Percentiles rank a stretch among this genome's conserved stretches.
Conservation (phyloP, 257 asterid species). For the Pogostemon cablin region DNA sequence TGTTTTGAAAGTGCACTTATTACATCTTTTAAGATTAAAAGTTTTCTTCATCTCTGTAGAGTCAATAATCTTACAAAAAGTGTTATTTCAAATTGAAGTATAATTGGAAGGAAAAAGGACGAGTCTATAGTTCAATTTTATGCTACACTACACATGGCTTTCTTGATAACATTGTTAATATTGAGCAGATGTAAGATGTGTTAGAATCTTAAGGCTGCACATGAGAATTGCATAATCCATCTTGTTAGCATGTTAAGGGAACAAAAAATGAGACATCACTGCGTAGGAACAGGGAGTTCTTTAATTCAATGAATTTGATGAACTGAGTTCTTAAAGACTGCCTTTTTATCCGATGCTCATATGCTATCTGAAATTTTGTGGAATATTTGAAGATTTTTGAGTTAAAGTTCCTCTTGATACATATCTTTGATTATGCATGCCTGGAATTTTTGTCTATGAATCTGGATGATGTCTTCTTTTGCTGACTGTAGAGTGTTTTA, state of each 20-base stretch:
- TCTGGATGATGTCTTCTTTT: constrained; percentile 20
- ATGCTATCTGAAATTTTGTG: constrained; percentile 2
- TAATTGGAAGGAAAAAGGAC: constrained; percentile 1
- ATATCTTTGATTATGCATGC: not conserved
- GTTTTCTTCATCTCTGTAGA: not conserved
- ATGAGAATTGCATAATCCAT: constrained; percentile 17
- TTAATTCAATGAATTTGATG: not conserved
- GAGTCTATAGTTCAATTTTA: not conserved
- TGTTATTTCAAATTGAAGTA: not conserved
- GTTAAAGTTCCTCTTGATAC: constrained; percentile 20
- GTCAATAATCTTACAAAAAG: not conserved
- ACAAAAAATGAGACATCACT: constrained; percentile 7
- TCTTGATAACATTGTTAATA: constrained; percentile 1
- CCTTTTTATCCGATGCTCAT: not conserved
- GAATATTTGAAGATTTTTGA: constrained; percentile 14
- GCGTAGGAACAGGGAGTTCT: not conserved
- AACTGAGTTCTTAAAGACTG: not conserved
- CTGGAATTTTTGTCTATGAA: not conserved
- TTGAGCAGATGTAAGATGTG: not conserved
- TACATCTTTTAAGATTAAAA: constrained; percentile 9
- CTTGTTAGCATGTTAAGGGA: constrained; percentile 7
- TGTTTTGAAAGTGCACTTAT: not conserved
- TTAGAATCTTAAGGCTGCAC: constrained; percentile 16
- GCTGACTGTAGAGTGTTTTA: constrained; percentile 6
- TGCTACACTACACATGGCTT: not conserved